Conservation (phyloP, 108 stramenopile genomes). For the Cylindrotheca fusiformis region DNA sequence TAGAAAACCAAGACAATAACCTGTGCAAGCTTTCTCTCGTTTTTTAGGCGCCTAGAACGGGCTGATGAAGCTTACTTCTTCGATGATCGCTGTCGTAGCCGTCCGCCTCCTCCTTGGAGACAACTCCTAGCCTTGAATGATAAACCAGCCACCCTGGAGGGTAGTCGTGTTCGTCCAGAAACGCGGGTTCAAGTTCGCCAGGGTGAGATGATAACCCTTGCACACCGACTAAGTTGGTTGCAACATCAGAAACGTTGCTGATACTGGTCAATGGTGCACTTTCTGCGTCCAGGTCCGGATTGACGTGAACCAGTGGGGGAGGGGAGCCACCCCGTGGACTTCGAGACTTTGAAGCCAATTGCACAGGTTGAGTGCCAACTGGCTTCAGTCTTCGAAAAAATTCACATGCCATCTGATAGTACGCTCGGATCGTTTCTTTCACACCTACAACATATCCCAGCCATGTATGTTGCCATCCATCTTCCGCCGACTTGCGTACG, state of each 20-base stretch:
- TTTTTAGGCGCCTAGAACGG: too few species aligned
- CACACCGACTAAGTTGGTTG: too few species aligned
- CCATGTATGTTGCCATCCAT: slow-evolving; percentile 12
- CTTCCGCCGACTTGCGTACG: slow-evolving; percentile 1
- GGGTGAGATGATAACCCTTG: too few species aligned
- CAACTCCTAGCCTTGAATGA: slow-evolving; percentile 63
- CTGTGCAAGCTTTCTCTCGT: too few species aligned
- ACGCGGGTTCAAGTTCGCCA: slow-evolving; percentile 50
- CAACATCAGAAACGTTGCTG: neutral
- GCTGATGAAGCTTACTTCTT: too few species aligned
- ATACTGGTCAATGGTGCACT: neutral
- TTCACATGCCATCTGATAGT: slow-evolving; percentile 21
- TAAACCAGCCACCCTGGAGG: slow-evolving; percentile 73
- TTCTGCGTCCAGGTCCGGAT: neutral
- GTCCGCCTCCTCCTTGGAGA: slow-evolving; percentile 40
- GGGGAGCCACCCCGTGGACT: neutral
- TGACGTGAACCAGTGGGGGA: neutral
- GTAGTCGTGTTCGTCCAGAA: slow-evolving; percentile 60
- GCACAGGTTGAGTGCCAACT: neutral
- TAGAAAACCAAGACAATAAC: too few species aligned
- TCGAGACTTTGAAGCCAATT: neutral
- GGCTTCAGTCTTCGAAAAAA: slow-evolving; percentile 4
- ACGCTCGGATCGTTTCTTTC: slow-evolving; percentile 13
- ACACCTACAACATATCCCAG: slow-evolving; percentile 10
- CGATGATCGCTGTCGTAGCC: slow-evolving; percentile 25